These are phyloP conservation scores for Moesziomyces sp. DNA, from an alignment of 1,284 basidiomycete species.

Conservation along the genomic window DNA sequence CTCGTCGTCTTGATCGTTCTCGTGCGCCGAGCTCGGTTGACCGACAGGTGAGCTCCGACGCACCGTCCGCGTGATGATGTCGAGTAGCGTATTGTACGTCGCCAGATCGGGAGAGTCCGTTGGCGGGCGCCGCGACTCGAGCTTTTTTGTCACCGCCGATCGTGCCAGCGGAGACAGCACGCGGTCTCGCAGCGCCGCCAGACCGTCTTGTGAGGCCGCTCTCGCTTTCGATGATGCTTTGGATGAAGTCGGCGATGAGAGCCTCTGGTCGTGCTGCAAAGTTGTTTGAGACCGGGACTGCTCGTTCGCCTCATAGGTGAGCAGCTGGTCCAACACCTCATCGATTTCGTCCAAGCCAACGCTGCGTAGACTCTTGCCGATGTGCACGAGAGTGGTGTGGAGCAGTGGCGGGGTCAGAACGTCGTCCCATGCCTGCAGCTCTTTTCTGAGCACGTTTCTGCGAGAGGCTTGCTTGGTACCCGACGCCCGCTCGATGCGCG, in stretches of 20 bases:
- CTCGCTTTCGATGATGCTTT: neutral
- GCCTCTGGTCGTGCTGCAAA: too few relatives aligned
- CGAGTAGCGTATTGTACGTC: slow-evolving; percentile 45
- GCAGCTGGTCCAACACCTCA: slow-evolving; percentile 28
- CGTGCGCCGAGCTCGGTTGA: neutral
- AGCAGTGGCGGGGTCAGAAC: slow-evolving; percentile 23
- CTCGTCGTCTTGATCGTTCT: slow-evolving; percentile 12
- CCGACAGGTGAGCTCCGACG: slow-evolving; percentile 14
- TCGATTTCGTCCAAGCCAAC: slow-evolving; percentile 32
- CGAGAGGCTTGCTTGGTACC: neutral
- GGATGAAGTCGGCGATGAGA: too few relatives aligned
- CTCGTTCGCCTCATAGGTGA: slow-evolving; percentile 38
- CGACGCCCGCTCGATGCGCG: slow-evolving; percentile 14
- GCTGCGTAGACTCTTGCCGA: slow-evolving; percentile 29
- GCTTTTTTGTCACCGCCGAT: neutral
- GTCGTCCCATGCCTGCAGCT: slow-evolving; percentile 22
- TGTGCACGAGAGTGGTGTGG: slow-evolving; percentile 11
- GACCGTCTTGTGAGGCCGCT: neutral
- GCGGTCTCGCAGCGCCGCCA: slow-evolving; percentile 8
- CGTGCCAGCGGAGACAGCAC: slow-evolving; percentile 11
- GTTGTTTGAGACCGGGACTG: slow-evolving; percentile 4
- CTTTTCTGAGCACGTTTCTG: neutral
- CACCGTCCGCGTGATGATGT: slow-evolving; percentile 33
- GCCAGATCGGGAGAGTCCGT: slow-evolving; percentile 31
- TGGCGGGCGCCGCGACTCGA: slow-evolving; percentile 1